phyloP scores from a whole-genome alignment of 1,284 basidiomycete species.

The Clitocybe nebularis region DNA sequence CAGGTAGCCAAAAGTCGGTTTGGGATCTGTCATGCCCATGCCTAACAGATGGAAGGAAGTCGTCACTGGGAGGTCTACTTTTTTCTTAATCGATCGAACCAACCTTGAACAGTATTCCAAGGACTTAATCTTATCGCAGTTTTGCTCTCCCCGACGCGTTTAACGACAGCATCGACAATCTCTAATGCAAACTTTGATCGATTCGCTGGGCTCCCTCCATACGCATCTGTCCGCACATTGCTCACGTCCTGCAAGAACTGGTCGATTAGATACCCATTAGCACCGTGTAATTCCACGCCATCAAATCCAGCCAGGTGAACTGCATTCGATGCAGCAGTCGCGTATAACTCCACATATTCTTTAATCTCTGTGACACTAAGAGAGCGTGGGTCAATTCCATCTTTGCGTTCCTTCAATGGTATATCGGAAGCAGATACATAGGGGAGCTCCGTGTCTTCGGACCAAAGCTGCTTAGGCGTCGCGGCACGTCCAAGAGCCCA shows the following conservation, averaged over 20 bases:
- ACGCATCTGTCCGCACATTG: slow-evolving; percentile 10
- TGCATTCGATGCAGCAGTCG: slow-evolving; percentile 11
- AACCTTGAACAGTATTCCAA: slow-evolving; percentile 10
- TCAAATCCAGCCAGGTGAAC: slow-evolving; percentile 12
- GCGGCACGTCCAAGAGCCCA: slow-evolving; percentile 44
- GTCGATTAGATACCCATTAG: slow-evolving; percentile 14
- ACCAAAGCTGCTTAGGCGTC: slow-evolving; percentile 21
- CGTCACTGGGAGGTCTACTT: no score
- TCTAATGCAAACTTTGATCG: slow-evolving; percentile 7
- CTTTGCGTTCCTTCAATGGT: not conserved
- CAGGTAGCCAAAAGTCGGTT: slow-evolving; percentile 8
- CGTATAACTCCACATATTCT: slow-evolving; percentile 9
- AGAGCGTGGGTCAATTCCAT: slow-evolving; percentile 1
- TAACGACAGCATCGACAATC: slow-evolving; percentile 7
- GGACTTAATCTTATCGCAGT: slow-evolving; percentile 12
- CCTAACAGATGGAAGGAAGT: not conserved
- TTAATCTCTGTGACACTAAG: slow-evolving; percentile 9
- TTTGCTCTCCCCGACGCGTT: slow-evolving; percentile 6
- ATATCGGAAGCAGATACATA: slow-evolving; percentile 13
- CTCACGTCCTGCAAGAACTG: slow-evolving; percentile 14
- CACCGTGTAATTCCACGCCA: slow-evolving; percentile 14
- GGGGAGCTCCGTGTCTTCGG: slow-evolving; percentile 8
- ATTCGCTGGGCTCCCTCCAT: slow-evolving; percentile 10
- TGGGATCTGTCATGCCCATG: slow-evolving; percentile 10
- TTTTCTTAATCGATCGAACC: no score